phyloP scores from a whole-genome alignment of 192 early-diverging fungal species.

The Phycomyces nitens region DNA sequence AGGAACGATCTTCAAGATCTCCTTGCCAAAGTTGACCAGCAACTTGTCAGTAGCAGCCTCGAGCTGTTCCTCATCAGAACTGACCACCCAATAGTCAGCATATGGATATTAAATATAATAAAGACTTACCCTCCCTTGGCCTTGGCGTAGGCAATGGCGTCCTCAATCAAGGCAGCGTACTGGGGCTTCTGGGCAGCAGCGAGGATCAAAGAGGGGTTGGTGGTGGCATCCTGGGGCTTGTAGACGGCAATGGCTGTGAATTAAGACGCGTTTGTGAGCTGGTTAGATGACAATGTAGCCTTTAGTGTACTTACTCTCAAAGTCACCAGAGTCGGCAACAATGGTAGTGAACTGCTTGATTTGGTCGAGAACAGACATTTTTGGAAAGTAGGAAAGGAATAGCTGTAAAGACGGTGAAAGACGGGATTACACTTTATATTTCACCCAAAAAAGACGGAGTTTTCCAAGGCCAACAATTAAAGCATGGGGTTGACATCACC shows the following conservation, averaged over 20 bases:
- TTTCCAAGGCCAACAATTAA: too few relatives aligned
- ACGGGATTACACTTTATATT: too few relatives aligned
- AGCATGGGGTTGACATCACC: too few relatives aligned
- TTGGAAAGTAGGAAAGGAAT: too few relatives aligned
- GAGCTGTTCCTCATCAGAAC: slow-evolving; percentile 70
- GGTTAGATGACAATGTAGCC: neutral
- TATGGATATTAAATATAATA: too few relatives aligned
- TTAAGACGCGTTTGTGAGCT: neutral
- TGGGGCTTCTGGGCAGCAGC: slow-evolving; percentile 85
- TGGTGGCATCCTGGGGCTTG: slow-evolving; percentile 99
- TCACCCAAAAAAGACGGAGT: too few relatives aligned
- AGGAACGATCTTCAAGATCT: slow-evolving; percentile 96
- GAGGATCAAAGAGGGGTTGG: slow-evolving; percentile 97
- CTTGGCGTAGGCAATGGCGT: slow-evolving; percentile 86
- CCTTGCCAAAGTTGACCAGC: slow-evolving; percentile 93
- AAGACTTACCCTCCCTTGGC: slow-evolving; percentile 48
- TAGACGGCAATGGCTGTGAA: slow-evolving; percentile 84
- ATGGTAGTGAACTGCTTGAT: slow-evolving; percentile 94
- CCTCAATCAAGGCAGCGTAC: slow-evolving; percentile 86
- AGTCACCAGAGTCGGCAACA: slow-evolving; percentile 98
- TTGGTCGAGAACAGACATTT: slow-evolving; percentile 75
- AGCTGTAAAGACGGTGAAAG: too few relatives aligned
- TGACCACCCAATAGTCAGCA: too few relatives aligned
- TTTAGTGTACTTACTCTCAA: slow-evolving; percentile 79
- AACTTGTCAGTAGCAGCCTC: slow-evolving; percentile 87